Evolutionary conservation across 805 yeast genomes (phyloP), one percentile per base, ranked within the genome.

Genomic region (Starmerella ratchasimensis): DNA sequence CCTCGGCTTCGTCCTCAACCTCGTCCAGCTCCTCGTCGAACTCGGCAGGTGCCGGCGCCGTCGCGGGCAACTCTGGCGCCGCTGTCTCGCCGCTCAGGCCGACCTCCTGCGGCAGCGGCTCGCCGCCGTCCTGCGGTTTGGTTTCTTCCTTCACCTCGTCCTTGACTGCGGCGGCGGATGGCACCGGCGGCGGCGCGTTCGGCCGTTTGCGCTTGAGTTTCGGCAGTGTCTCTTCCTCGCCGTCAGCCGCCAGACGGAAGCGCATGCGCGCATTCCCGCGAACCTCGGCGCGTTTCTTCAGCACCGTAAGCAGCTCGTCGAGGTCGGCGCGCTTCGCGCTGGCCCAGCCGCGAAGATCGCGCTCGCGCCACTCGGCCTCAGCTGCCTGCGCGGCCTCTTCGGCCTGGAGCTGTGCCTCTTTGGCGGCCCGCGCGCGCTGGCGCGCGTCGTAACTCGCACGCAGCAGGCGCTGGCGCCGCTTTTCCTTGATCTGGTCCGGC

Each of bases 391-490:
- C 72, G 41, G 72, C 79, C 34, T 71, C 76, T 33, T 63, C 65
- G 31, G 71, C 72, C 43, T 70, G 65, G 44, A 69, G 70, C 44
- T 78, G 83, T 28, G 68, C 68, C 42, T 68, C 70, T 50, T 84
- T 88, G 45, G 81, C 93, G 42, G 73, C 79, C 53, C 74, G 79
- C 6, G 84, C 81, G 32, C 86, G 69, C 56, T 72, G 71, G 43
- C 97, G 69, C 0, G 97, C 95, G 32, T 90, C 98, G 50, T 71
- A 75, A 50, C 81, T 83, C 4, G 93, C 88, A 51, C 83, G 82
- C 60, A 80, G 63, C 22, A 90, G 66, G 48, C 72, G 68, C 59
- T 90, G 97, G 41, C 74, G 74, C 34, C 94, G 68, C 58, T 90
- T 90, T 53, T 84, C 96, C 49, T 78, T 81, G 31, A 84, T 61